Evolutionary conservation across 805 yeast species (phyloP).

Genomic region (Zygotorulaspora chibaensis): DNA sequence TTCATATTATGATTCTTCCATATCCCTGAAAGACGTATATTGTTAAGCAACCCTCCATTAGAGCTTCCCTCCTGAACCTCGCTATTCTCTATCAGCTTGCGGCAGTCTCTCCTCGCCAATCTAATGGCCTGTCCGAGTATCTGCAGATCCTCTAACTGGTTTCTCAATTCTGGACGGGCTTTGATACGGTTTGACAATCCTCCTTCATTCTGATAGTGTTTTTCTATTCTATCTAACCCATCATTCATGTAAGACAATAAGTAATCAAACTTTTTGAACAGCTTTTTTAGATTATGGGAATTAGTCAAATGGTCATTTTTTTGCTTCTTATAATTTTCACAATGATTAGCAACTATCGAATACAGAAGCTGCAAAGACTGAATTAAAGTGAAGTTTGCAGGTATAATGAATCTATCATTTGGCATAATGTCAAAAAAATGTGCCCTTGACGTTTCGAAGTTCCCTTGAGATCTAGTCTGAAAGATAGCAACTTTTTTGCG

Average conservation of each 20-base stretch:
- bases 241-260: conserved; percentile 25
- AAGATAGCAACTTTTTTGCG: background rate
- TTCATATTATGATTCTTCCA: conserved; percentile 7
- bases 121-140: conserved; percentile 32
- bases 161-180: conserved; percentile 14
- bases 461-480: background rate
- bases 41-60: conserved; percentile 7
- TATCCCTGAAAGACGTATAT: conserved; percentile 7
- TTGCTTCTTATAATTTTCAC: conserved; percentile 15
- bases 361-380: conserved; percentile 31
- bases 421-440: conserved; percentile 14
- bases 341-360: conserved; percentile 26
- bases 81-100: conserved; percentile 6
- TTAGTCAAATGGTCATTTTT: conserved; percentile 9
- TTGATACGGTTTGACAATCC: conserved; percentile 13
- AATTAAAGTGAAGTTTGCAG: conserved; percentile 26
- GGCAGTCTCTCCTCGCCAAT: conserved; percentile 16
- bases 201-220: conserved; percentile 15
- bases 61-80: conserved; percentile 10
- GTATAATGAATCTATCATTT: conserved; percentile 28
- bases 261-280: conserved; percentile 17
- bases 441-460: background rate
- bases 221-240: conserved; percentile 25
- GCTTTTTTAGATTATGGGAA: conserved; percentile 9
- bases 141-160: conserved; percentile 24